Evolutionary conservation across 768 basidiomycete species (phyloP).

Genomic region (Leccinum variicolor): DNA sequence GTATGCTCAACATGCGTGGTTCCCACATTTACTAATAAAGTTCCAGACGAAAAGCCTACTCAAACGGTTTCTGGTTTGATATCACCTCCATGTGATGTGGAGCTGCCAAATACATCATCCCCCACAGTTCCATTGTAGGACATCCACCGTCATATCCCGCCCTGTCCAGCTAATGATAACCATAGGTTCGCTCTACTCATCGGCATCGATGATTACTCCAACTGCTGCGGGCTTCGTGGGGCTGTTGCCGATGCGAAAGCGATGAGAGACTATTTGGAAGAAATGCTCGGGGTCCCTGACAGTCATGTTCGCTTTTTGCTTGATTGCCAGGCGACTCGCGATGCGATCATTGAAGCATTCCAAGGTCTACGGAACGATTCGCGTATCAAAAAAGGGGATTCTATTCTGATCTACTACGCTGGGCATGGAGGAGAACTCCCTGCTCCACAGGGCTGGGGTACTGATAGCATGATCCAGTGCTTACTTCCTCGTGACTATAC

Average conservation of each 20-base stretch:
- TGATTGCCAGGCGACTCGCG: conserved; percentile 36
- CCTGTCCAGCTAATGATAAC: not conserved
- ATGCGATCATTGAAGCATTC: conserved; percentile 30
- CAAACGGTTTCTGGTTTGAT: not conserved
- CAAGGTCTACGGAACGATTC: conserved; percentile 22
- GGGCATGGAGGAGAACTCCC: conserved; percentile 40
- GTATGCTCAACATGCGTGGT: not conserved
- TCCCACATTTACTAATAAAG: not conserved
- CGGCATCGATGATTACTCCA: conserved; percentile 40
- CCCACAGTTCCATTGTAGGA: not conserved
- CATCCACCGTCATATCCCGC: not conserved
- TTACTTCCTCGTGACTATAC: conserved; percentile 35
- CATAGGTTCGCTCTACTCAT: conserved; percentile 38
- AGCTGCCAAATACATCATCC: not conserved
- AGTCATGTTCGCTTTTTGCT: conserved; percentile 37
- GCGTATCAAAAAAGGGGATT: conserved; percentile 26
- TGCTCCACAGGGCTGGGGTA: conserved; percentile 27
- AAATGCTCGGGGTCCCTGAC: conserved; percentile 28
- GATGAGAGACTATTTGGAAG: conserved; percentile 33
- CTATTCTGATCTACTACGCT: conserved; percentile 43
- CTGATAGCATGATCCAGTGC: conserved; percentile 25
- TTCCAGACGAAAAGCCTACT: not conserved
- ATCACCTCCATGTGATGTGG: not conserved
- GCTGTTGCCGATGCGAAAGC: conserved; percentile 41
- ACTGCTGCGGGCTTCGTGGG: conserved; percentile 29